Base-by-base conservation (phyloP, 2,329 filamentous ascomycete species). In the Hypomyces rosellus region DNA sequence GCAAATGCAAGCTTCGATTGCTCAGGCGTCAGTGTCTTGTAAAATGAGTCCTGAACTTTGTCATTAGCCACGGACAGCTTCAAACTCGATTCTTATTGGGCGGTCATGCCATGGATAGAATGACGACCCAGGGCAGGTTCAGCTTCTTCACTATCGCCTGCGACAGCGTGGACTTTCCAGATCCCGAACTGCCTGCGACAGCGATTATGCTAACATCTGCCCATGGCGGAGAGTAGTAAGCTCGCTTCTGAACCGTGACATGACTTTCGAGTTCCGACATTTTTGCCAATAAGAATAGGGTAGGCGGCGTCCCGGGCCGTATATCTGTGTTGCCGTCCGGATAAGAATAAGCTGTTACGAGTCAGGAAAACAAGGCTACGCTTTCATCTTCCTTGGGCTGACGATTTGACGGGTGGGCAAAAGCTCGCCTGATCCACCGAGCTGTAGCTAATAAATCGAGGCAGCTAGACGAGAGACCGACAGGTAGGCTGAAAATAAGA, bases 81-180 rank as follows among this genome's bases (percentile, higher is more conserved):
- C 18, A 3, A 25, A 15, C 9, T 49, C 20, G 34, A 34, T 48
- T 50, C 42, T 52, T 54, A 41, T 5, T 15, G 48, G 34, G 49
- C 34, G 36, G 34, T 64, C 73, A 64, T 77, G 92, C 89, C 86
- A 99, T 97, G 39, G 91, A 95, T 61, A 99, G 71, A 69, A 99
- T 96, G 45, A 96, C 91, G 54, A 99, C 93, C 92, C 93, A 99
- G 50, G 93, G 93, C 56, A 99, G 74, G 69, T 93, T 96, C 61
- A 99, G 74, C 62, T 88, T 85, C 61, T 81, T 85, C 57, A 97
- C 88, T 60, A 99, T 96, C 56, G 92, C 89, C 65, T 95, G 81
- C 33, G 93, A 91, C 48, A 99, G 74, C 6, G 91, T 96, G 6
- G 92, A 96, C 75, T 99, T 99, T 51, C 92, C 70, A 22, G 92